Conservation (phyloP, 495 filamentous ascomycete species). For the Trichoderma asperelloides region DNA sequence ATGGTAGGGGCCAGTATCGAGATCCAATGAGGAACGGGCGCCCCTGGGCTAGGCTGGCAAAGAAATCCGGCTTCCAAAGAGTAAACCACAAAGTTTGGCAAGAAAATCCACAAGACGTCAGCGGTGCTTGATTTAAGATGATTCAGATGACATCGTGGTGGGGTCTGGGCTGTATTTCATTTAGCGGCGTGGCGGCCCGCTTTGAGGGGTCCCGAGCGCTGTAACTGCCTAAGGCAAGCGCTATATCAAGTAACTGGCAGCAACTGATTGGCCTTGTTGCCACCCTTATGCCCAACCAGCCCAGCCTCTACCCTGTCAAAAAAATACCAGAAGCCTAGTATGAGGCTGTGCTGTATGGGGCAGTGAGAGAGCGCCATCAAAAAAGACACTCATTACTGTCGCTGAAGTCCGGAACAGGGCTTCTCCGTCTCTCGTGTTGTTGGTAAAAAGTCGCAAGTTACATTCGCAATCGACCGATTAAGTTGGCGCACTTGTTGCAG, state of each 20-base stretch:
- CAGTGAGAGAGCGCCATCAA: too few relatives aligned
- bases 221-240: background rate
- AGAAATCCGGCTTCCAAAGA: background rate
- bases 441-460: too few relatives aligned
- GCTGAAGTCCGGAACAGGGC: too few relatives aligned
- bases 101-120: background rate
- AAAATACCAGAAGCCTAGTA: background rate
- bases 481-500: too few relatives aligned
- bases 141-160: slow-evolving; percentile 7
- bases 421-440: too few relatives aligned
- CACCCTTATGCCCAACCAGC: background rate
- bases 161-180: background rate
- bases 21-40: background rate
- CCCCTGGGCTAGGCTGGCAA: background rate
- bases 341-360: too few relatives aligned
- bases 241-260: background rate
- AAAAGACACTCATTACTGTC: too few relatives aligned
- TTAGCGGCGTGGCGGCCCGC: background rate
- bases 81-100: background rate
- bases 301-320: background rate
- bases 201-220: slow-evolving; percentile 4
- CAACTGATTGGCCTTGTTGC: too few relatives aligned
- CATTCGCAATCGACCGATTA: too few relatives aligned
- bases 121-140: background rate
- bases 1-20: background rate